phyloP scores from a whole-genome alignment of 78 protist genomes.

The Speleostelium caveatum region DNA sequence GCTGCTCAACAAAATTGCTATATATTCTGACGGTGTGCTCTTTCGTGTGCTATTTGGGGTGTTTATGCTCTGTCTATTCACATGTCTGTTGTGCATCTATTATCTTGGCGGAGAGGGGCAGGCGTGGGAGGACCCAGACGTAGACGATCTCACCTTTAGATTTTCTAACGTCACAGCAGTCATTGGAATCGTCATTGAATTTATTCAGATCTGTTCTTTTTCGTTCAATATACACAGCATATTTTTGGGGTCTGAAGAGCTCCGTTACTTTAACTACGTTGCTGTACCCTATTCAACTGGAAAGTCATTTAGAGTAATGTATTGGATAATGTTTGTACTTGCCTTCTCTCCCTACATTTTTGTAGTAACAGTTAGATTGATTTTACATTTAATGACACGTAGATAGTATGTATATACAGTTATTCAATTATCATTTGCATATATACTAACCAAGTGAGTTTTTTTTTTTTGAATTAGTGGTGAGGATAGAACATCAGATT shows the following conservation, averaged over 20 bases:
- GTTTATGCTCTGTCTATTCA: constrained; percentile 51
- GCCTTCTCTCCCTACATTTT: constrained; percentile 74
- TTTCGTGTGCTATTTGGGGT: constrained; percentile 24
- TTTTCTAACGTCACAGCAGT: constrained; percentile 45
- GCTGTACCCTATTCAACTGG: constrained; percentile 45
- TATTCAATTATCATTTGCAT: neutral
- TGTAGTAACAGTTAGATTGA: constrained; percentile 38
- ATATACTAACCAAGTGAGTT: neutral
- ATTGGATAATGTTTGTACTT: constrained; percentile 64
- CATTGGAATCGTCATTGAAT: constrained; percentile 61
- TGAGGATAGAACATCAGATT: constrained; percentile 37
- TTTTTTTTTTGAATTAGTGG: constrained; percentile 11
- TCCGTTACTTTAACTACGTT: constrained; percentile 13
- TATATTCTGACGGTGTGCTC: constrained; percentile 9
- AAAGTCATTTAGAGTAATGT: constrained; percentile 28
- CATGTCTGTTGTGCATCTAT: constrained; percentile 35
- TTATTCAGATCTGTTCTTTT: constrained; percentile 60
- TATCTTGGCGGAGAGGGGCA: constrained; percentile 22
- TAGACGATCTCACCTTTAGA: constrained; percentile 23
- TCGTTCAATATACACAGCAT: neutral
- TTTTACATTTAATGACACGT: constrained; percentile 46
- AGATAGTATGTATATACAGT: constrained; percentile 14
- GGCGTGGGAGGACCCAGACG: constrained; percentile 54
- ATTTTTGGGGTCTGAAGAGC: constrained; percentile 25
- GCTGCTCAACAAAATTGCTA: neutral